phyloP scores from a whole-genome alignment of 345 rosid genomes.

The Fremontodendron californicum region DNA sequence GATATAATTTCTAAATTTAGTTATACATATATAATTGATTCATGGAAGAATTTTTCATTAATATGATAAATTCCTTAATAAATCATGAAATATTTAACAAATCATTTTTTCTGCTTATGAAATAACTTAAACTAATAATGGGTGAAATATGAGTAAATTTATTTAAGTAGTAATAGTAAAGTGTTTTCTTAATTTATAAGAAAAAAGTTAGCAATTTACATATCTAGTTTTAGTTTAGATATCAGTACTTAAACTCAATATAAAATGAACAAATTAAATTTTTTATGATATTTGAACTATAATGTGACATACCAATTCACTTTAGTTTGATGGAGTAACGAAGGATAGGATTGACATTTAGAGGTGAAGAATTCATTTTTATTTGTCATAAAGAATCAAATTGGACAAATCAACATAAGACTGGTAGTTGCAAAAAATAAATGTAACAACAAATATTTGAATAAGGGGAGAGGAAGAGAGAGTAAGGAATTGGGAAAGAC shows the following conservation, averaged over 20 bases:
- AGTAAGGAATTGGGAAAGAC: too few species aligned
- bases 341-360: neutral
- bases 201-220: too few species aligned
- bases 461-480: too few species aligned
- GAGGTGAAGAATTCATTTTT: neutral
- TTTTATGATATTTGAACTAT: neutral
- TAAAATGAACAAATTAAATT: neutral
- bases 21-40: too few species aligned
- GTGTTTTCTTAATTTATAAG: neutral
- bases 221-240: too few species aligned
- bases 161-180: neutral
- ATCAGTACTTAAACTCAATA: too few species aligned
- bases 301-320: neutral
- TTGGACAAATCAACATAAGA: neutral
- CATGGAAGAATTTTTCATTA: neutral
- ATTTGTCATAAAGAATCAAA: too few species aligned
- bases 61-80: neutral
- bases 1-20: neutral
- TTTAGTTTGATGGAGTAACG: neutral
- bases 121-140: neutral
- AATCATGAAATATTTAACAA: neutral
- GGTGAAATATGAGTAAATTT: neutral
- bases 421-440: too few species aligned
- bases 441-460: too few species aligned
- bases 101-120: neutral